Conservation (phyloP, 352 stramenopile species). For the Phytophthora kernoviae region DNA sequence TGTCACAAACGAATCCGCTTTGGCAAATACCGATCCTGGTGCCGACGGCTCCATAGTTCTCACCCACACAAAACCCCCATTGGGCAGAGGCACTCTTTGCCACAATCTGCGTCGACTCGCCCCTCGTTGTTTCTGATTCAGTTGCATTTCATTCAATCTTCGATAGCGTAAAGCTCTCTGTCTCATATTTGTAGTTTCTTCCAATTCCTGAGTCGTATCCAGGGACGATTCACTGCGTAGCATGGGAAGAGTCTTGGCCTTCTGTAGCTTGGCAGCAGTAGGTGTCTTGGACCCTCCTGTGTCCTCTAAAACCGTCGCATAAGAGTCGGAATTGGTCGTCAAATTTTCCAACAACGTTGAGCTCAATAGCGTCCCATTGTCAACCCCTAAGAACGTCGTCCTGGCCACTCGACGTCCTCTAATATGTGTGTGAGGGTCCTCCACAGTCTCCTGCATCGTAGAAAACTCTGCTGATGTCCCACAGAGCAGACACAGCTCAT, state of each 20-base stretch:
- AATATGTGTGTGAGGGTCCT: constrained; percentile 23
- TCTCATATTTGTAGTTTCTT: constrained; percentile 43
- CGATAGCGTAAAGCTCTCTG: constrained; percentile 67
- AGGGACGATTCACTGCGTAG: constrained; percentile 27
- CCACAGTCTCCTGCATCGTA: constrained; percentile 41
- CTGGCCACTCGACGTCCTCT: constrained; percentile 25
- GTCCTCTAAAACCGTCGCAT: constrained; percentile 6
- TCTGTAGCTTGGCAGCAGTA: constrained; percentile 25
- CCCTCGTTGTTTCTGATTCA: constrained; percentile 69
- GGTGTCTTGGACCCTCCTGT: constrained; percentile 8
- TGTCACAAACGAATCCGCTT: constrained; percentile 49
- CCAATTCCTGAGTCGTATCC: constrained; percentile 26
- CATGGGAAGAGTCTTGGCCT: constrained; percentile 38
- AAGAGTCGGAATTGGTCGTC: constrained; percentile 11
- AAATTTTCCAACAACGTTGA: constrained; percentile 38
- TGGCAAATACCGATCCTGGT: constrained; percentile 22
- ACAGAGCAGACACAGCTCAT: constrained; percentile 63
- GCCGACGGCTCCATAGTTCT: constrained; percentile 39
- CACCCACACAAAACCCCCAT: constrained; percentile 70
- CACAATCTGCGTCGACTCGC: constrained; percentile 56
- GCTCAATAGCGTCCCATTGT: constrained; percentile 36
- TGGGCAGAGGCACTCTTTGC: constrained; percentile 64
- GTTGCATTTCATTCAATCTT: constrained; percentile 67
- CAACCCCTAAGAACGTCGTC: constrained; percentile 31
- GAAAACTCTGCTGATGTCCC: constrained; percentile 66